Percentiles rank a stretch among this genome's conserved stretches.
These are phyloP conservation scores for Elongisporangium anandrum DNA, from an alignment of 352 stramenopile genomes.

Conservation along the genomic window DNA sequence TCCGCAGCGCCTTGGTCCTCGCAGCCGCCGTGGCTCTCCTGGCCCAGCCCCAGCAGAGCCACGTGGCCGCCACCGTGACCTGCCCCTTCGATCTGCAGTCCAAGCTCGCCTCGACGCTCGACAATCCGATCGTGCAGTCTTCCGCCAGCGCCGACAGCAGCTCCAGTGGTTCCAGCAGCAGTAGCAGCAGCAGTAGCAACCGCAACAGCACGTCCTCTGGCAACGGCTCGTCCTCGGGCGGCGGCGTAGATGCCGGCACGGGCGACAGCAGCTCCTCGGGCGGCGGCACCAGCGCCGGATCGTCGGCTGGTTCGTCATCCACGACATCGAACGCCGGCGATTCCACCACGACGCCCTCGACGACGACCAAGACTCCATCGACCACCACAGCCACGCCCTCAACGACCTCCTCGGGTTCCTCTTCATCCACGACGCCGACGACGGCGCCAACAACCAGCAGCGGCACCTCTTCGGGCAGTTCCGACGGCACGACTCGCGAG, in stretches of 20 bases:
- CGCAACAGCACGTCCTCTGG: constrained; percentile 4
- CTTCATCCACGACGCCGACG: constrained; percentile 1
- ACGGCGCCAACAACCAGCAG: constrained; percentile 11
- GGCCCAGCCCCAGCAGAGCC: constrained; percentile 16
- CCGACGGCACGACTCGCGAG: background rate
- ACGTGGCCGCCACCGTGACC: constrained; percentile 27
- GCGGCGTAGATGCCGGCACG: constrained; percentile 11
- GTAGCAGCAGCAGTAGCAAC: too few species aligned
- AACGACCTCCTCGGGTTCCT: background rate
- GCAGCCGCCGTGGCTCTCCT: constrained; percentile 18
- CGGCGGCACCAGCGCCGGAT: constrained; percentile 16
- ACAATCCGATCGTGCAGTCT: constrained; percentile 38
- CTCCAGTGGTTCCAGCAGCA: too few species aligned
- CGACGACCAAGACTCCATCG: constrained; percentile 17
- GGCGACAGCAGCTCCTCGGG: constrained; percentile 6
- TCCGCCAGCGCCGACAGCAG: constrained; percentile 11
- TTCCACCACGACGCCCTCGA: constrained; percentile 17
- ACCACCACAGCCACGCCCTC: constrained; percentile 10
- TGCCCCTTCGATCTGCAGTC: constrained; percentile 66
- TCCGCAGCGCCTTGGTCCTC: constrained; percentile 7
- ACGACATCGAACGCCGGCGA: constrained; percentile 12
- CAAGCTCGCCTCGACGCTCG: constrained; percentile 51
- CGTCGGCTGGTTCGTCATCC: constrained; percentile 3
- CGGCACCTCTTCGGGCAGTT: constrained; percentile 17
- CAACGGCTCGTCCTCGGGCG: constrained; percentile 15